Conservation (phyloP, 2,329 filamentous ascomycete genomes). For the Paramyrothecium roridum region DNA sequence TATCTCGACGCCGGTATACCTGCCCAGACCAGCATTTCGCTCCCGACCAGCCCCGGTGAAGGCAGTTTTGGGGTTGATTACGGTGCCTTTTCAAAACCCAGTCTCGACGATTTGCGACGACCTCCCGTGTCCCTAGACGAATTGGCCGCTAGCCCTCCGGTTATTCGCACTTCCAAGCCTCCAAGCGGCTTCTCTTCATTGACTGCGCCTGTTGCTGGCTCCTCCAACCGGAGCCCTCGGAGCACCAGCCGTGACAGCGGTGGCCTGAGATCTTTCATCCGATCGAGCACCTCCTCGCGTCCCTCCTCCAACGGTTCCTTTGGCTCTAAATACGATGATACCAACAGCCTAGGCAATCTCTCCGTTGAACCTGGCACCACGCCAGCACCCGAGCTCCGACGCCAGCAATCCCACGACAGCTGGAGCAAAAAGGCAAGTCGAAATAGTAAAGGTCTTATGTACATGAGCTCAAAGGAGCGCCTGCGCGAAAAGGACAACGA, state of each 20-base stretch:
- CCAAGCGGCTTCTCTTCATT: slow-evolving; percentile 72
- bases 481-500: slow-evolving; percentile 61
- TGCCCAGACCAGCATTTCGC: slow-evolving; percentile 36
- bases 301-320: slow-evolving; percentile 58
- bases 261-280: slow-evolving; percentile 59
- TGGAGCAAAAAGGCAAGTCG: slow-evolving; percentile 57
- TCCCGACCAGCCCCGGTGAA: slow-evolving; percentile 30
- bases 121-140: slow-evolving; percentile 52
- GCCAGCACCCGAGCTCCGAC: slow-evolving; percentile 45
- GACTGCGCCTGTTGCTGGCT: slow-evolving; percentile 56
- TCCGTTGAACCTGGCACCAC: slow-evolving; percentile 57
- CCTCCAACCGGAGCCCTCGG: slow-evolving; percentile 35
- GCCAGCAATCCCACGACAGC: slow-evolving; percentile 56
- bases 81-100: slow-evolving; percentile 57
- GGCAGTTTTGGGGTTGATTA: slow-evolving; percentile 72
- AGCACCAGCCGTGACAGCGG: slow-evolving; percentile 47
- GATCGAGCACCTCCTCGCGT: slow-evolving; percentile 45
- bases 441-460: slow-evolving; percentile 59
- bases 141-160: slow-evolving; percentile 61
- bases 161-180: slow-evolving; percentile 78
- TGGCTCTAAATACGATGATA: slow-evolving; percentile 54
- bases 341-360: slow-evolving; percentile 61
- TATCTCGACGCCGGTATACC: slow-evolving; percentile 62
- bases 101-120: slow-evolving; percentile 45
- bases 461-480: slow-evolving; percentile 70